Percentiles rank a stretch among this genome's conserved stretches.
phyloP scores from a whole-genome alignment of 2,329 filamentous ascomycete species.

The Cercospora beticola region DNA sequence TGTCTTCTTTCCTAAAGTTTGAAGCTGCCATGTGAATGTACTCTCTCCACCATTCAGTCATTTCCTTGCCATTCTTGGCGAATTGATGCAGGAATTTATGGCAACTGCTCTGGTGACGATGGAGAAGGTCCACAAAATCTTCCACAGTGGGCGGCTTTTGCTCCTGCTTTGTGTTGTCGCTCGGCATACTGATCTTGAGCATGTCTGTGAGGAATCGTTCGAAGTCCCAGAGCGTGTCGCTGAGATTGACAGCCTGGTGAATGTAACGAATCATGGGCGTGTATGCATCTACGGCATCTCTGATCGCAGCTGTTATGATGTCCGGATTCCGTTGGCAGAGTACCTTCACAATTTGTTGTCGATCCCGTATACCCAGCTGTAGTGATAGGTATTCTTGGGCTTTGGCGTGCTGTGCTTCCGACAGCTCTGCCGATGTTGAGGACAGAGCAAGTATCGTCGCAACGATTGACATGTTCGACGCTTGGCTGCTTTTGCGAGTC shows the following conservation, averaged over 20 bases:
- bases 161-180: slow-evolving; percentile 28
- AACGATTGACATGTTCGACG: slow-evolving; percentile 62
- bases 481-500: slow-evolving; percentile 56
- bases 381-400: slow-evolving; percentile 70
- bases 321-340: slow-evolving; percentile 70
- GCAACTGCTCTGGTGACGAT: slow-evolving; percentile 61
- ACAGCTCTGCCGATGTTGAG: slow-evolving; percentile 50
- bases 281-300: slow-evolving; percentile 65
- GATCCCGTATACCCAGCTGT: slow-evolving; percentile 69
- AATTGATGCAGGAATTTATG: slow-evolving; percentile 73
- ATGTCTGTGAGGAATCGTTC: slow-evolving; percentile 71
- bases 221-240: slow-evolving; percentile 64
- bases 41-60: slow-evolving; percentile 59
- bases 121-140: slow-evolving; percentile 68
- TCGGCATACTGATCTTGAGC: slow-evolving; percentile 54
- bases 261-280: slow-evolving; percentile 72
- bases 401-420: slow-evolving; percentile 60
- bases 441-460: slow-evolving; percentile 61
- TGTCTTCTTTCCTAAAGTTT: slow-evolving; percentile 51
- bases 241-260: slow-evolving; percentile 70
- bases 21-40: slow-evolving; percentile 61
- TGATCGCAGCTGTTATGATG: slow-evolving; percentile 66
- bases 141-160: slow-evolving; percentile 60
- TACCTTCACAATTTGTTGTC: slow-evolving; percentile 66
- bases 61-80: slow-evolving; percentile 64